These are phyloP conservation scores for Marchantia polymorpha DNA, from an alignment of 225 moss, liverwort and hornwort species.

Conservation along the genomic window DNA sequence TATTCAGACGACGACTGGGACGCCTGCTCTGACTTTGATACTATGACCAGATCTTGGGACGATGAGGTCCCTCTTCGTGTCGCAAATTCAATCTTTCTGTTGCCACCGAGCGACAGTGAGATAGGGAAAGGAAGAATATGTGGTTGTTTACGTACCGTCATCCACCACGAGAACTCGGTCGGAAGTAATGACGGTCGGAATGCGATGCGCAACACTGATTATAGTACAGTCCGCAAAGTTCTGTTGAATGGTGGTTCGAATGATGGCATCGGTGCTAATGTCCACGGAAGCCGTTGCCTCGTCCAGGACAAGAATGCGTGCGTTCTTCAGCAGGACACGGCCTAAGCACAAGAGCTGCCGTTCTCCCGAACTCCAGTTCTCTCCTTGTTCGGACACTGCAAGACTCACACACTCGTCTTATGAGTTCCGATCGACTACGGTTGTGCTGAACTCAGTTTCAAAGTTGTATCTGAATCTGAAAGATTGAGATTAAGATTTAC, in stretches of 20 bases:
- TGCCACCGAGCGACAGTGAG: not conserved
- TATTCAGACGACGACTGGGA: too few relatives aligned
- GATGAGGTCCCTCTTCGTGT: too few relatives aligned
- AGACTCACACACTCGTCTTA: too few relatives aligned
- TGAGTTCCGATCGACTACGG: not conserved
- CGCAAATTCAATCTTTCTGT: not conserved
- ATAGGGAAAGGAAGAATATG: not conserved
- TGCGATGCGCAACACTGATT: slow-evolving; percentile 75
- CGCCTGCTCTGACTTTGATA: too few relatives aligned
- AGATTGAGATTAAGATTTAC: not conserved
- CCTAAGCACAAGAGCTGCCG: slow-evolving; percentile 73
- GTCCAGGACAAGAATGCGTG: slow-evolving; percentile 66
- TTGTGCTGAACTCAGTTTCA: not conserved
- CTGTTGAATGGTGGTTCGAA: slow-evolving; percentile 53
- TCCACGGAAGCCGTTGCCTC: slow-evolving; percentile 81
- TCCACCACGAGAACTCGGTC: slow-evolving; percentile 62
- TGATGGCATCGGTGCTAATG: slow-evolving; percentile 53
- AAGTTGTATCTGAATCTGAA: not conserved
- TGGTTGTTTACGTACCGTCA: slow-evolving; percentile 33
- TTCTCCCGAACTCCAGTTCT: slow-evolving; percentile 78
- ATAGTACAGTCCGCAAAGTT: slow-evolving; percentile 62
- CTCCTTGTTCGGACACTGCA: slow-evolving; percentile 71
- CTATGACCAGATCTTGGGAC: too few relatives aligned
- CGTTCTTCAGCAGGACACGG: slow-evolving; percentile 58
- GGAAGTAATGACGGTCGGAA: slow-evolving; percentile 67